Percentiles rank a stretch among this genome's conserved stretches.
These are phyloP conservation scores for Colletotrichum sublineola DNA, from an alignment of 2,329 filamentous ascomycete genomes.

Conservation along the genomic window DNA sequence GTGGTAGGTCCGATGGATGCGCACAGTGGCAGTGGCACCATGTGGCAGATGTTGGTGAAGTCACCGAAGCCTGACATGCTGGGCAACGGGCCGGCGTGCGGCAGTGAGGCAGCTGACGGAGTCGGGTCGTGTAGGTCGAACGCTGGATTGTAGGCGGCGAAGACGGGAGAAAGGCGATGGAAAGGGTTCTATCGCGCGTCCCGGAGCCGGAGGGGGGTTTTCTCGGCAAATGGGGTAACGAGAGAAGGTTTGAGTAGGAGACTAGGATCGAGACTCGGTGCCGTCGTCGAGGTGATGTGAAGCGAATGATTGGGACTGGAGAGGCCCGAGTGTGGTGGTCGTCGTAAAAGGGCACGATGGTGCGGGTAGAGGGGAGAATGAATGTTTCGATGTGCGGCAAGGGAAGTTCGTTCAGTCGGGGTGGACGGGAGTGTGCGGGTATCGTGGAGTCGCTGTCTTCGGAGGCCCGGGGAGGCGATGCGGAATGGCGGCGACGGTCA, in stretches of 20 bases:
- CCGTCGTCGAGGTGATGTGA: constrained; percentile 10
- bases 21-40: constrained; percentile 88
- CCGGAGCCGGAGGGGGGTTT: background rate
- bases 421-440: background rate
- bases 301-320: constrained; percentile 11
- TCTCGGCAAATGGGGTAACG: constrained; percentile 11
- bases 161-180: background rate
- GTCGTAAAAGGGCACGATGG: constrained; percentile 19
- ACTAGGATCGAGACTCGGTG: constrained; percentile 1
- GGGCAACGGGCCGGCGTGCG: constrained; percentile 39
- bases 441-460: constrained; percentile 10
- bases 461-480: constrained; percentile 19
- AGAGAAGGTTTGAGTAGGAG: constrained; percentile 14
- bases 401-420: background rate
- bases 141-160: background rate
- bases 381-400: constrained; percentile 20
- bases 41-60: constrained; percentile 87
- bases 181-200: constrained; percentile 1
- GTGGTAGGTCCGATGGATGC: constrained; percentile 83
- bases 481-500: constrained; percentile 8
- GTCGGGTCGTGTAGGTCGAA: background rate
- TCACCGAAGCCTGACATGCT: constrained; percentile 88
- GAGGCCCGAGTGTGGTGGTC: background rate
- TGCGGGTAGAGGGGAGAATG: constrained; percentile 11
- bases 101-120: constrained; percentile 15